Conservation (phyloP, 2,329 filamentous ascomycete species). For the Claviceps sp. region DNA sequence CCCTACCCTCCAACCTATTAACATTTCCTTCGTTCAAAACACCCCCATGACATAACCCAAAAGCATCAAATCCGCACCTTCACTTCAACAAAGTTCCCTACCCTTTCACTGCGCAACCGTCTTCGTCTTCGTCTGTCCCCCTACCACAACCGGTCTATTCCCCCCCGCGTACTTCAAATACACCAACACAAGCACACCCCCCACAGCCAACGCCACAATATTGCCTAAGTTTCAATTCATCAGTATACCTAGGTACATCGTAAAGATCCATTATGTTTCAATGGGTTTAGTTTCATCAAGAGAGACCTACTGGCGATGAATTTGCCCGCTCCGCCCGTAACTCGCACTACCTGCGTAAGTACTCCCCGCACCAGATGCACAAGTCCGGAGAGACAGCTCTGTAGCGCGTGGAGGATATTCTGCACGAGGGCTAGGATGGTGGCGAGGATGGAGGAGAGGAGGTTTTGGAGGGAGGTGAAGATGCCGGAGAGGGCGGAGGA, state of each 20-base stretch:
- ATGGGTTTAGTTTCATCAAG: no score
- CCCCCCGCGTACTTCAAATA: conserved; percentile 22
- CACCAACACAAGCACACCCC: conserved; percentile 18
- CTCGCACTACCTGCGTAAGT: conserved; percentile 21
- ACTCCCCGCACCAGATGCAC: conserved; percentile 23
- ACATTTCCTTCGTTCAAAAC: neutral
- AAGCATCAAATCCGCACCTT: no score
- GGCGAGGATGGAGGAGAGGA: conserved; percentile 23
- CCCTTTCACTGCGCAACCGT: conserved; percentile 17
- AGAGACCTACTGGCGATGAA: conserved; percentile 23
- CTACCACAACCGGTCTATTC: conserved; percentile 13
- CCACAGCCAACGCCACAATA: conserved; percentile 20
- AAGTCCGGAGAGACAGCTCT: conserved; percentile 24
- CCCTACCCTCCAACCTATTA: neutral
- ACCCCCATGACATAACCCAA: neutral
- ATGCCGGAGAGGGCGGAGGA: conserved; percentile 23
- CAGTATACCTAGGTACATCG: no score
- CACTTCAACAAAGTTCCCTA: neutral
- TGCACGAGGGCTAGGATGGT: conserved; percentile 22
- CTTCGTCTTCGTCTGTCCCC: conserved; percentile 16
- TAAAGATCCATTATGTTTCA: no score
- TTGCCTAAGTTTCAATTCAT: conserved; percentile 17
- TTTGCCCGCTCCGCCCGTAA: conserved; percentile 25
- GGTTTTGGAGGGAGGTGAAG: conserved; percentile 28
- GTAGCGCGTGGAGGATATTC: conserved; percentile 18